phyloP scores from a whole-genome alignment of 805 yeast genomes.

The Candida succiphila region DNA sequence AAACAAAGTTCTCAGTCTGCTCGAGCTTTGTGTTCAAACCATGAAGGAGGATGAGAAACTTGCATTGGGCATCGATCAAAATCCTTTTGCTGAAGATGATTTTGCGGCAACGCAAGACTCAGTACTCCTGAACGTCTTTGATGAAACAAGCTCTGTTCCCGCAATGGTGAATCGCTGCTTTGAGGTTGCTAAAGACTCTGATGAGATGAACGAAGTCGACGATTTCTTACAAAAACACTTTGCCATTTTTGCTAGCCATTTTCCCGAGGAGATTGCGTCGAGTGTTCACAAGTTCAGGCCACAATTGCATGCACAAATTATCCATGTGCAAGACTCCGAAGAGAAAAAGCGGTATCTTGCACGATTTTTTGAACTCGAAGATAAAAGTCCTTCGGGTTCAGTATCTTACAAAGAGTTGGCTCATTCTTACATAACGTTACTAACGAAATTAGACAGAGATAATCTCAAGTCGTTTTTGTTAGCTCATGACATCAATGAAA shows the following conservation, averaged over 20 bases:
- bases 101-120: not conserved
- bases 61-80: not conserved
- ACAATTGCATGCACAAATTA: constrained; percentile 26
- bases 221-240: constrained; percentile 20
- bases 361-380: constrained; percentile 16
- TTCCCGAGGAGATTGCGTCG: constrained; percentile 25
- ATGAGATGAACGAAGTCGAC: constrained; percentile 15
- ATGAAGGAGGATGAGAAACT: constrained; percentile 4
- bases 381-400: too few species aligned
- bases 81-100: not conserved
- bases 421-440: too few species aligned
- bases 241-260: constrained; percentile 16
- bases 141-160: too few species aligned
- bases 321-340: constrained; percentile 18
- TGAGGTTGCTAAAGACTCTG: constrained; percentile 1
- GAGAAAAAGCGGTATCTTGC: constrained; percentile 24
- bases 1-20: constrained; percentile 38
- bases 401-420: too few species aligned
- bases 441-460: too few species aligned
- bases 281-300: constrained; percentile 28
- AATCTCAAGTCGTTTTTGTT: too few species aligned
- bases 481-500: too few species aligned
- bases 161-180: not conserved
- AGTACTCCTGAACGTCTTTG: too few species aligned
- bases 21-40: constrained; percentile 40